Conservation (phyloP, 176 grass and related monocot genomes). For the Triticum monococcum region DNA sequence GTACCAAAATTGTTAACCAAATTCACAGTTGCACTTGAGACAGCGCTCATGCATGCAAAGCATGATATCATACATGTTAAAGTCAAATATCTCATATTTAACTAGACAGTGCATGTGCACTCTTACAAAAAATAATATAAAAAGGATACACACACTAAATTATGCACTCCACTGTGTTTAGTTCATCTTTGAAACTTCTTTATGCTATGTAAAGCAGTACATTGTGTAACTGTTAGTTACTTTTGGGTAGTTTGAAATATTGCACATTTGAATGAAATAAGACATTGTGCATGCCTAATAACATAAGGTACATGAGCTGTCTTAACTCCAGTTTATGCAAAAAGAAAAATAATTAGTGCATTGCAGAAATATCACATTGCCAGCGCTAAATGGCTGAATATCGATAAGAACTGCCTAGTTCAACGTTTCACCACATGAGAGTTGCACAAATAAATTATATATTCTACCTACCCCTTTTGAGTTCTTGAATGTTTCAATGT, state of each 20-base stretch:
- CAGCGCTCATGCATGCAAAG: neutral
- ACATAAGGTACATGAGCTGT: neutral
- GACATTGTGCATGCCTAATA: neutral
- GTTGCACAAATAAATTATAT: neutral
- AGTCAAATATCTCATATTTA: neutral
- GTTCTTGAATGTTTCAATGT: neutral
- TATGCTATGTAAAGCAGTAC: conserved; percentile 17
- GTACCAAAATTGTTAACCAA: neutral
- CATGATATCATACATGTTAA: neutral
- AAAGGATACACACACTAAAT: neutral
- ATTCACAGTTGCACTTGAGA: neutral
- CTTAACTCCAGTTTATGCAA: neutral
- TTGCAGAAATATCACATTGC: neutral
- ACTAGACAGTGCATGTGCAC: neutral
- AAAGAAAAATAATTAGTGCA: neutral
- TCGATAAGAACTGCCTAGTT: neutral
- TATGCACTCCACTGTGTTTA: neutral
- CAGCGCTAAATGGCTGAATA: neutral
- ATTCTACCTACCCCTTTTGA: neutral
- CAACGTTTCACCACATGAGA: neutral
- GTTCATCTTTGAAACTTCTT: neutral
- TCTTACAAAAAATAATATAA: neutral
- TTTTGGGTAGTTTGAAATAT: conserved; percentile 7
- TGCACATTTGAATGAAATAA: neutral
- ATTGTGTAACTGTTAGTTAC: neutral